These are phyloP conservation scores for Lojkania enalia DNA, from an alignment of 2,329 filamentous ascomycete genomes.

Conservation along the genomic window DNA sequence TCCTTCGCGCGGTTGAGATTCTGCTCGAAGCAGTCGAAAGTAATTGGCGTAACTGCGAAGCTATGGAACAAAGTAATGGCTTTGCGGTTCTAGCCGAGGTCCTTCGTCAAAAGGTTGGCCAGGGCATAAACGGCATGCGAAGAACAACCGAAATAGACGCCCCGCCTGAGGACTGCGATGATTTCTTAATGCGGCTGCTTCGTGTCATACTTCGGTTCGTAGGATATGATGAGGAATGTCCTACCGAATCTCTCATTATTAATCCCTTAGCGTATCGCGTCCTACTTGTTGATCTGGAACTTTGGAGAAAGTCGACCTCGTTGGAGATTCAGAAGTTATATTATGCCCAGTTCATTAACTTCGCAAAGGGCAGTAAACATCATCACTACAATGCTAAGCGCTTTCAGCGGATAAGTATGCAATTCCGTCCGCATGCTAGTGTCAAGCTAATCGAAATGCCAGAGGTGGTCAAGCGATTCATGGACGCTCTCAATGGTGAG, in stretches of 20 bases:
- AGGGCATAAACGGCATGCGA: conserved; percentile 51
- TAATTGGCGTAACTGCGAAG: conserved; percentile 97
- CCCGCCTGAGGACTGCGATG: conserved; percentile 50
- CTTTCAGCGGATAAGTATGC: conserved; percentile 84
- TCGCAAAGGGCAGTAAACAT: conserved; percentile 87
- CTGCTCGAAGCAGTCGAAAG: conserved; percentile 83
- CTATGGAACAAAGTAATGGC: conserved; percentile 94
- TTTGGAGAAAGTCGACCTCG: conserved; percentile 78
- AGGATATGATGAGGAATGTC: conserved; percentile 79
- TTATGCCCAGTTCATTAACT: conserved; percentile 87
- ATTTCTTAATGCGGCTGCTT: conserved; percentile 64
- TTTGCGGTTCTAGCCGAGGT: conserved; percentile 86
- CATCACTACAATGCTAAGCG: conserved; percentile 90
- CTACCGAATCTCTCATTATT: conserved; percentile 87
- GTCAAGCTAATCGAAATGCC: conserved; percentile 22
- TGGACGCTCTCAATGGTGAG: conserved; percentile 89
- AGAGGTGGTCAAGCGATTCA: conserved; percentile 87
- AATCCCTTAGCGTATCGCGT: conserved; percentile 94
- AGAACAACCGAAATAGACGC: conserved; percentile 43
- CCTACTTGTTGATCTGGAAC: conserved; percentile 87
- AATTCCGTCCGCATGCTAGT: neutral
- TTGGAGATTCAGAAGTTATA: conserved; percentile 81
- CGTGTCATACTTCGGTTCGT: conserved; percentile 81
- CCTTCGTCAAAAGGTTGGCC: conserved; percentile 77
- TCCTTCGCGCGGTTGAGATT: conserved; percentile 78